Percentiles rank a stretch among this genome's conserved stretches.
Evolutionary conservation across 306 rosid species (phyloP).

Genomic region (Cicer yamashitae): DNA sequence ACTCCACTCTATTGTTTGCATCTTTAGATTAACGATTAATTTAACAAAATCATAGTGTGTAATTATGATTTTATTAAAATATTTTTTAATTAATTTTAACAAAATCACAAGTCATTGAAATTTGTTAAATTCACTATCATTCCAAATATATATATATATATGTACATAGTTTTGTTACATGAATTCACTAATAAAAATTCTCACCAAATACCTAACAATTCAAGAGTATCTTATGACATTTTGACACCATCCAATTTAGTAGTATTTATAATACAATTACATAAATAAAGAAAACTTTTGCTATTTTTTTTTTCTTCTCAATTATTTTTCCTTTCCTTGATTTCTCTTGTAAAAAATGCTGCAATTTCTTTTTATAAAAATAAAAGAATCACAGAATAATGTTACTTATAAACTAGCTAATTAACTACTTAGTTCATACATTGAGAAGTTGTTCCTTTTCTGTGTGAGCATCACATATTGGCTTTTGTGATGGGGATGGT

Average conservation of each 20-base stretch:
- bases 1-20: background rate
- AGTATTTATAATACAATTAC: background rate
- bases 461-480: slow-evolving; percentile 47
- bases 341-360: slow-evolving; percentile 31
- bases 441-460: slow-evolving; percentile 69
- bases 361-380: slow-evolving; percentile 44
- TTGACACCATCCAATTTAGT: slow-evolving; percentile 39
- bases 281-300: background rate
- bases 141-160: too few relatives aligned
- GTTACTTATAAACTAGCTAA: background rate
- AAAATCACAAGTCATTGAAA: too few relatives aligned
- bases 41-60: too few relatives aligned
- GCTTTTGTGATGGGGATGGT: slow-evolving; percentile 45
- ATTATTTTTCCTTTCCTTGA: too few relatives aligned
- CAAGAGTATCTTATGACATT: background rate
- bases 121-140: too few relatives aligned
- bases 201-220: slow-evolving; percentile 16
- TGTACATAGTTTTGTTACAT: too few relatives aligned
- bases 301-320: background rate
- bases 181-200: slow-evolving; percentile 33
- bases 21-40: too few relatives aligned
- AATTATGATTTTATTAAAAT: too few relatives aligned
- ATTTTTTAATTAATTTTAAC: too few relatives aligned
- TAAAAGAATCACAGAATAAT: slow-evolving; percentile 48
- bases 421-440: slow-evolving; percentile 44